phyloP scores from a whole-genome alignment of 805 yeast genomes.

The Metschnikowia cubensis region DNA sequence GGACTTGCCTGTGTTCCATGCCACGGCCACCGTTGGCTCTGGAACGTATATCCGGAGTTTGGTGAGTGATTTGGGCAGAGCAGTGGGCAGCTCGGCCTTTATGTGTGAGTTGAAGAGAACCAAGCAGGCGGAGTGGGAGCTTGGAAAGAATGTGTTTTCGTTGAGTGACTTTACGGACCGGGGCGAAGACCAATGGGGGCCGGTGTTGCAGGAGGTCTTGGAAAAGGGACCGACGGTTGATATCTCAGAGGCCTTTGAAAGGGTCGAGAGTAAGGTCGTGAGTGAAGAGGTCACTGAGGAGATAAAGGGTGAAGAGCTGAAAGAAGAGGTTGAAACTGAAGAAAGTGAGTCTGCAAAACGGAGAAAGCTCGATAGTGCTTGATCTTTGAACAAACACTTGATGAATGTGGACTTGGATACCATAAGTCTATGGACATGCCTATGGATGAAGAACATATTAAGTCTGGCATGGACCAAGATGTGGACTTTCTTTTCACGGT shows the following conservation, averaged over 20 bases:
- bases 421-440: too few relatives aligned
- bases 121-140: conserved; percentile 80
- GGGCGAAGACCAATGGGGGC: conserved; percentile 66
- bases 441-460: too few relatives aligned
- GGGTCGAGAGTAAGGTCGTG: conserved; percentile 1
- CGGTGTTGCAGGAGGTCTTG: conserved; percentile 54
- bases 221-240: conserved; percentile 28
- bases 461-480: too few relatives aligned
- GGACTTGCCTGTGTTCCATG: conserved; percentile 66
- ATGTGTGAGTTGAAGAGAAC: conserved; percentile 79
- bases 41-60: conserved; percentile 94
- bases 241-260: conserved; percentile 22
- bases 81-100: conserved; percentile 75
- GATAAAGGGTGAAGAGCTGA: background rate
- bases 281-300: background rate
- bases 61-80: conserved; percentile 82
- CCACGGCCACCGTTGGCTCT: conserved; percentile 78
- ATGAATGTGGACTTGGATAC: too few relatives aligned
- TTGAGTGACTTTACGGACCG: conserved; percentile 60
- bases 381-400: background rate
- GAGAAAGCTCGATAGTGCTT: background rate
- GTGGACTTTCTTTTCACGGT: too few relatives aligned
- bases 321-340: background rate
- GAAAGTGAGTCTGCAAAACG: conserved; percentile 1
- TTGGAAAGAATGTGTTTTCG: conserved; percentile 65